Evolutionary conservation across 2,329 filamentous ascomycete species (phyloP).

Genomic region (Biscogniauxia sp.): DNA sequence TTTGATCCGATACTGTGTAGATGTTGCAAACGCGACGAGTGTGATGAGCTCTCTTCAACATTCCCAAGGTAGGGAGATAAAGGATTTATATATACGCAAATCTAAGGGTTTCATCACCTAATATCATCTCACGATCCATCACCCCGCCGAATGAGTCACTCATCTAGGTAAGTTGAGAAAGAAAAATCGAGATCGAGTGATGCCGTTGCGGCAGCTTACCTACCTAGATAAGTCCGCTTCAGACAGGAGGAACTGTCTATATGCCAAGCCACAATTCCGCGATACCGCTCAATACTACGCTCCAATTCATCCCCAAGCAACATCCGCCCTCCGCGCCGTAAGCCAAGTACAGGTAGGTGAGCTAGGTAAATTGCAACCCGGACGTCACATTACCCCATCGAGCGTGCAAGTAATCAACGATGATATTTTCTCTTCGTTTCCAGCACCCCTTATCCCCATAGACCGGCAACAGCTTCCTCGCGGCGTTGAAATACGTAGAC

Average conservation of each 20-base stretch:
- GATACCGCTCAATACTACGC: constrained; percentile 2
- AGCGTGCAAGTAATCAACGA: constrained; percentile 10
- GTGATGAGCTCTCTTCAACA: neutral
- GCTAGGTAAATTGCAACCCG: constrained; percentile 8
- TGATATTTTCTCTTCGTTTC: constrained; percentile 6
- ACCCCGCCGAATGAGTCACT: neutral
- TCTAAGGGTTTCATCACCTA: neutral
- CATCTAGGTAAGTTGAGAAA: neutral
- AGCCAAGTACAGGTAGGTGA: too few species aligned
- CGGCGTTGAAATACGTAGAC: constrained; percentile 9
- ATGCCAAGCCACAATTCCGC: neutral
- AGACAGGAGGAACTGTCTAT: neutral
- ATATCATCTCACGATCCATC: neutral
- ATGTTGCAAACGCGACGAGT: neutral
- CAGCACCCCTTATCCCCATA: constrained; percentile 11
- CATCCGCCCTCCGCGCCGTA: too few species aligned
- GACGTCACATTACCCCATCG: constrained; percentile 12
- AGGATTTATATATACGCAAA: neutral
- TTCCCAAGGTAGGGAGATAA: neutral
- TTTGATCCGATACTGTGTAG: neutral
- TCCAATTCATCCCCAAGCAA: constrained; percentile 2
- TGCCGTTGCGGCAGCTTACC: neutral
- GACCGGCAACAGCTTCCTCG: constrained; percentile 7
- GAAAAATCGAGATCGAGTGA: neutral
- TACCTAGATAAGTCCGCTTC: neutral